phyloP scores from a whole-genome alignment of 78 protist genomes.

The Acrasis kona region DNA sequence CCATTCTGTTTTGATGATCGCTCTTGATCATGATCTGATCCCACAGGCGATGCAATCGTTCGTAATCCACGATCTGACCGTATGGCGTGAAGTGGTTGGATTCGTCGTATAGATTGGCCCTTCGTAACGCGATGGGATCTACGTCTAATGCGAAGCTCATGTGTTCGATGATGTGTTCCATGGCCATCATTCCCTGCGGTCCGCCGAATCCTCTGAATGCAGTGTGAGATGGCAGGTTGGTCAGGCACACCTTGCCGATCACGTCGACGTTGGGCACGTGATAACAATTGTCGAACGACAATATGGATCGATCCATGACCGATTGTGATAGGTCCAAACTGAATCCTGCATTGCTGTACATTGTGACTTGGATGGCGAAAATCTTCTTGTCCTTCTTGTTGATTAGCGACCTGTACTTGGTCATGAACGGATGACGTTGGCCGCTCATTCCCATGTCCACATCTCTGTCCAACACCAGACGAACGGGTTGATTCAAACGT shows the following conservation, averaged over 20 bases:
- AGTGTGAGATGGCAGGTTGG: conserved; percentile 84
- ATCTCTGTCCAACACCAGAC: conserved; percentile 54
- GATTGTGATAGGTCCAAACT: conserved; percentile 62
- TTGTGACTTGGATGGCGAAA: conserved; percentile 13
- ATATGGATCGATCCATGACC: conserved; percentile 73
- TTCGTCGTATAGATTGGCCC: conserved; percentile 62
- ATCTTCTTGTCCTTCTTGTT: conserved; percentile 34
- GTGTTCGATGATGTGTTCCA: conserved; percentile 65
- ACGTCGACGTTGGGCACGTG: conserved; percentile 51
- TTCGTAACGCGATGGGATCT: conserved; percentile 28
- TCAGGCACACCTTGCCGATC: conserved; percentile 49
- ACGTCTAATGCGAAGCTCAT: conserved; percentile 35
- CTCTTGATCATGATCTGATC: conserved; percentile 4
- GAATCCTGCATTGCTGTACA: conserved; percentile 74
- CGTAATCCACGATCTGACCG: conserved; percentile 22
- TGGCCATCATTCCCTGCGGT: conserved; percentile 73
- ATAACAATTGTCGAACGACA: conserved; percentile 80
- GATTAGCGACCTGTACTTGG: conserved; percentile 52
- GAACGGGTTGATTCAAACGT: conserved; percentile 44
- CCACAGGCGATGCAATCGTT: conserved; percentile 47
- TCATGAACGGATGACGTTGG: conserved; percentile 70
- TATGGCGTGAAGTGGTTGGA: conserved; percentile 63
- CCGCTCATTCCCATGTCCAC: conserved; percentile 74
- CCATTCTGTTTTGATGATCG: conserved; percentile 5
- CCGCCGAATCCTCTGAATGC: conserved; percentile 96